These are phyloP conservation scores for Naganishia sp. DNA, from an alignment of 1,284 basidiomycete species.

Conservation along the genomic window DNA sequence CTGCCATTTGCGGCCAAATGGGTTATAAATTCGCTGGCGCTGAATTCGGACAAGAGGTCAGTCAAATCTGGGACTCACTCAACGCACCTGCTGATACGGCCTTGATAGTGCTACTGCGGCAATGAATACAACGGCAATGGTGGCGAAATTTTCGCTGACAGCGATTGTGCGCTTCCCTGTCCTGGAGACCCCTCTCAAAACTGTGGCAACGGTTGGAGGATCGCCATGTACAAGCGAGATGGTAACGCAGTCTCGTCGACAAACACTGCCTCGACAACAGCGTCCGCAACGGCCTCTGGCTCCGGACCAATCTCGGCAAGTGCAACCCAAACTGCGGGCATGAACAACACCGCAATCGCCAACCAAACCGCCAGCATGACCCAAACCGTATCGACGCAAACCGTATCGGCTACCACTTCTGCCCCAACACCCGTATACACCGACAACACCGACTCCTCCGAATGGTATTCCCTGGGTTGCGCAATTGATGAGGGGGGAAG, in stretches of 20 bases:
- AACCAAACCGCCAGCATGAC: slow-evolving; percentile 27
- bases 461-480: slow-evolving; percentile 49
- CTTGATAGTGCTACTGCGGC: slow-evolving; percentile 48
- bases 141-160: slow-evolving; percentile 37
- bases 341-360: slow-evolving; percentile 23
- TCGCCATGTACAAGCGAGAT: slow-evolving; percentile 43
- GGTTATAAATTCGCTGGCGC: slow-evolving; percentile 49
- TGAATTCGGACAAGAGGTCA: slow-evolving; percentile 48
- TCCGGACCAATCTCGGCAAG: slow-evolving; percentile 8
- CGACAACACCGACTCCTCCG: slow-evolving; percentile 36
- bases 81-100: not conserved
- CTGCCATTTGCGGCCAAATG: slow-evolving; percentile 29
- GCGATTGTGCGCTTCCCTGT: slow-evolving; percentile 43
- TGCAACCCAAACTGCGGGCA: slow-evolving; percentile 19
- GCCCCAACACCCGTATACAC: slow-evolving; percentile 29
- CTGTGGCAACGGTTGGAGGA: slow-evolving; percentile 47
- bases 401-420: slow-evolving; percentile 36
- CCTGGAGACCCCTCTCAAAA: slow-evolving; percentile 39
- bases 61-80: slow-evolving; percentile 2
- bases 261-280: slow-evolving; percentile 29
- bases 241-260: slow-evolving; percentile 34
- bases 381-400: slow-evolving; percentile 31
- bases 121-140: slow-evolving; percentile 40
- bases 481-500: slow-evolving; percentile 39
- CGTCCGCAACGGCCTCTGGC: slow-evolving; percentile 28